A percentile compares a stretch with the other conserved stretches of the same genome.
phyloP scores from a whole-genome alignment of 1,284 basidiomycete genomes.

The Austropuccinia psidii region DNA sequence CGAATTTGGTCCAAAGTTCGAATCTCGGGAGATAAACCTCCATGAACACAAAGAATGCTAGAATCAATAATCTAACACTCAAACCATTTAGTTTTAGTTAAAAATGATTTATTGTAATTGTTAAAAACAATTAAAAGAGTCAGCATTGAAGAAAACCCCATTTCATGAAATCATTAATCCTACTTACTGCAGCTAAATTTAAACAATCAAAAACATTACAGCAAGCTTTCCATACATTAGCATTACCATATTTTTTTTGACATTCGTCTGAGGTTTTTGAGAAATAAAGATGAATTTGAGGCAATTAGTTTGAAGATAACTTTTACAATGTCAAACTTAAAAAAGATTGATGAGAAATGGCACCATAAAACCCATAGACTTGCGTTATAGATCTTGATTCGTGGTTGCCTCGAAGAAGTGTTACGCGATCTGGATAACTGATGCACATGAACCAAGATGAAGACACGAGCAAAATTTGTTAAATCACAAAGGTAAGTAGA shows the following conservation, averaged over 20 bases:
- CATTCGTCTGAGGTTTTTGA: constrained; percentile 83
- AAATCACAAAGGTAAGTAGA: not conserved
- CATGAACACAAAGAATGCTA: constrained; percentile 81
- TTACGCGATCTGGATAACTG: constrained; percentile 87
- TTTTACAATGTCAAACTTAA: not conserved
- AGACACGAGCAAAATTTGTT: not conserved
- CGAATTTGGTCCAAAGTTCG: constrained; percentile 85
- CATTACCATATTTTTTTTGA: constrained; percentile 89
- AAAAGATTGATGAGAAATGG: constrained; percentile 42
- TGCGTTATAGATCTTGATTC: constrained; percentile 95
- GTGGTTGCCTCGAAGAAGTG: constrained; percentile 85
- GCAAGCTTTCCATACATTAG: constrained; percentile 90
- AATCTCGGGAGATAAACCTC: constrained; percentile 84
- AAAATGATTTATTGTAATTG: not conserved
- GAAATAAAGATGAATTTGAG: constrained; percentile 10
- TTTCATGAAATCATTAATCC: not conserved
- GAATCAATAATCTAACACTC: constrained; percentile 92
- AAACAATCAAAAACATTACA: constrained; percentile 92
- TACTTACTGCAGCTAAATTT: constrained; percentile 77
- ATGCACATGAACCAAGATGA: too few relatives aligned
- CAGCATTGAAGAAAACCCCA: not conserved
- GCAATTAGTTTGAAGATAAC: not conserved
- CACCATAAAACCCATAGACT: constrained; percentile 95
- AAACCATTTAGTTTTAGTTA: too few relatives aligned
- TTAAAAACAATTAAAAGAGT: not conserved